Conservation (phyloP, 768 basidiomycete species). For the Leccinum pellstonianum region DNA sequence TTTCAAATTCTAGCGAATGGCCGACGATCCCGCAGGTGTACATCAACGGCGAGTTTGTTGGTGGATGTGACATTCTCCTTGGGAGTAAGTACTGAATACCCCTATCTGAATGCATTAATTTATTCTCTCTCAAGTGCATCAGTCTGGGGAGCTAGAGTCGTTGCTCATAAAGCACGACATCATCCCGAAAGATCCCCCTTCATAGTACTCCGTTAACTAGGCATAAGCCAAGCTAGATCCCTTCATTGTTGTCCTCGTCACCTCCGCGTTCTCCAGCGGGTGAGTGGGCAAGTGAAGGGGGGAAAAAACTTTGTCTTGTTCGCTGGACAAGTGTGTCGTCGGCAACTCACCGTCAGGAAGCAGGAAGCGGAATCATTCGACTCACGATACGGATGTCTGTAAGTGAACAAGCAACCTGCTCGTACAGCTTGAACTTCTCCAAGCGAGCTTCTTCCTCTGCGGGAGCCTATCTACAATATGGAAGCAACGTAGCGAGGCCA, state of each 20-base stretch:
- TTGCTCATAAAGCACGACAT: constrained; percentile 71
- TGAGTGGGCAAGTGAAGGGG: neutral
- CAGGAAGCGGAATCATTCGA: neutral
- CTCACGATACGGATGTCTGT: neutral
- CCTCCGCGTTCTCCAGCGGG: neutral
- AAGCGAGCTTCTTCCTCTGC: neutral
- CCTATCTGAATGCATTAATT: neutral
- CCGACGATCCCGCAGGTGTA: constrained; percentile 97
- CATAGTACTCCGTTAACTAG: neutral
- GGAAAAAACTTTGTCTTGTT: neutral
- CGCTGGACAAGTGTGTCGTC: neutral
- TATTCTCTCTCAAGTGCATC: constrained; percentile 69
- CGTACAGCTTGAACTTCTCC: neutral
- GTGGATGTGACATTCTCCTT: constrained; percentile 93
- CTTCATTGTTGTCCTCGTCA: neutral
- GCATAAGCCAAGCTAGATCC: neutral
- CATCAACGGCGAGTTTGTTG: constrained; percentile 92
- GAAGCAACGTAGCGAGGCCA: too few relatives aligned
- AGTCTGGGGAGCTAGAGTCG: constrained; percentile 88
- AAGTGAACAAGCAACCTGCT: neutral
- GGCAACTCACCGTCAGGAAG: neutral
- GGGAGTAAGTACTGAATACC: constrained; percentile 59
- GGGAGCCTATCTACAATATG: too few relatives aligned
- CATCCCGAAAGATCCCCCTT: constrained; percentile 40
- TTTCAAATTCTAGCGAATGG: constrained; percentile 69